These are phyloP conservation scores for Hypomontagnella submonticulosa DNA, from an alignment of 495 filamentous ascomycete species.

Conservation along the genomic window DNA sequence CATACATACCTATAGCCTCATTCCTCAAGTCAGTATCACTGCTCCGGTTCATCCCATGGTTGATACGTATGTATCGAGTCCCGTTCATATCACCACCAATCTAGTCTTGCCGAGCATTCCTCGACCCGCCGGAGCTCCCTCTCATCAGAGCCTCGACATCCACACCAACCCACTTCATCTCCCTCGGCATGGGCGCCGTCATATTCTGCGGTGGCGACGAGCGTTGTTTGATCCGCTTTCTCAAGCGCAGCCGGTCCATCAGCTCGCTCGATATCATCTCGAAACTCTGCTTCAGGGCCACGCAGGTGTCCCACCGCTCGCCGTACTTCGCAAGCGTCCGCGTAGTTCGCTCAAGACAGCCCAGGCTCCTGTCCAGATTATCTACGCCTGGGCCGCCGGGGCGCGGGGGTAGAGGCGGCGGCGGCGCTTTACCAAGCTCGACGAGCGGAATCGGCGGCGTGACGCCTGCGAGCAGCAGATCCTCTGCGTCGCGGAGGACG, in stretches of 20 bases:
- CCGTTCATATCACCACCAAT: too few relatives aligned
- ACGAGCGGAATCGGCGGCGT: conserved; percentile 47
- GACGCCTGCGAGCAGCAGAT: conserved; percentile 56
- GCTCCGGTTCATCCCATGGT: neutral
- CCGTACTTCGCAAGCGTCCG: conserved; percentile 61
- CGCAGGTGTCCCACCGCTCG: conserved; percentile 61
- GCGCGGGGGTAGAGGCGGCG: conserved; percentile 51
- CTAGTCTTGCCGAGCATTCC: conserved; percentile 18
- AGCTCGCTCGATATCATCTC: conserved; percentile 54
- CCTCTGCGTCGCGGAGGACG: conserved; percentile 67
- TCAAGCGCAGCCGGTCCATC: conserved; percentile 46
- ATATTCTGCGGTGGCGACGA: conserved; percentile 37
- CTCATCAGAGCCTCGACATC: conserved; percentile 52
- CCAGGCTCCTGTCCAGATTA: conserved; percentile 59
- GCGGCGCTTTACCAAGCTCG: conserved; percentile 48
- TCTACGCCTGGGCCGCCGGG: conserved; percentile 44
- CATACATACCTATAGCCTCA: neutral
- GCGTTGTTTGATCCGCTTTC: conserved; percentile 46
- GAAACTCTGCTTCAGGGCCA: conserved; percentile 56
- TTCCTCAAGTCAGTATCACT: too few relatives aligned
- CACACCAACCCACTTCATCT: conserved; percentile 55
- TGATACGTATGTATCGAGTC: neutral
- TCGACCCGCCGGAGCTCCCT: conserved; percentile 36
- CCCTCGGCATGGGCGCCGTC: conserved; percentile 41
- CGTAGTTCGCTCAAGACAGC: conserved; percentile 55